Conservation (phyloP, 2,329 filamentous ascomycete genomes). For the Calonectria montana region DNA sequence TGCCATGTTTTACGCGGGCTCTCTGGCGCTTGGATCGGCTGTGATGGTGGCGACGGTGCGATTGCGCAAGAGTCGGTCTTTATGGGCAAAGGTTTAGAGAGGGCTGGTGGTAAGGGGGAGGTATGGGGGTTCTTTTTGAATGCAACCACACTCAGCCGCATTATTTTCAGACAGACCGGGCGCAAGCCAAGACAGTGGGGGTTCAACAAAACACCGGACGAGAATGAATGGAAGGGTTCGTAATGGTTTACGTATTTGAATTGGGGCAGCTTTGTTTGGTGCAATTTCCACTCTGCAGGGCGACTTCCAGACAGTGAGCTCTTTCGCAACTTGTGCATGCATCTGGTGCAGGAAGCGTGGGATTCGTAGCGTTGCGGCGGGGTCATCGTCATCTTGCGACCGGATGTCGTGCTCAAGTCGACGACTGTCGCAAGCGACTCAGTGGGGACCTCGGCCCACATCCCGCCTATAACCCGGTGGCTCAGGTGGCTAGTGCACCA, state of each 20-base stretch:
- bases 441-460: constrained; percentile 37
- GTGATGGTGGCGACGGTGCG: constrained; percentile 56
- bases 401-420: constrained; percentile 42
- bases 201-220: not conserved
- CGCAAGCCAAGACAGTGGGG: constrained; percentile 18
- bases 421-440: constrained; percentile 29
- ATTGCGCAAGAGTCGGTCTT: constrained; percentile 53
- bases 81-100: constrained; percentile 43
- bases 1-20: constrained; percentile 70
- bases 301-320: constrained; percentile 11
- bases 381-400: constrained; percentile 36
- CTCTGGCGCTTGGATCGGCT: constrained; percentile 59
- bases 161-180: constrained; percentile 11
- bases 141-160: not conserved
- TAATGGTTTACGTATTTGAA: constrained; percentile 23
- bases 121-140: constrained; percentile 12
- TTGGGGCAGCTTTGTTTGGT: not conserved
- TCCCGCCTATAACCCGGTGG: constrained; percentile 26
- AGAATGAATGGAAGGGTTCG: constrained; percentile 9
- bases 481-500: constrained; percentile 22
- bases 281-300: constrained; percentile 15
- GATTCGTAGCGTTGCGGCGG: constrained; percentile 7
- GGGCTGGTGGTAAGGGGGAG: not conserved
- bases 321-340: not conserved
- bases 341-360: not conserved